Conservation (phyloP, 805 yeast species). For the Candida patagonica region DNA sequence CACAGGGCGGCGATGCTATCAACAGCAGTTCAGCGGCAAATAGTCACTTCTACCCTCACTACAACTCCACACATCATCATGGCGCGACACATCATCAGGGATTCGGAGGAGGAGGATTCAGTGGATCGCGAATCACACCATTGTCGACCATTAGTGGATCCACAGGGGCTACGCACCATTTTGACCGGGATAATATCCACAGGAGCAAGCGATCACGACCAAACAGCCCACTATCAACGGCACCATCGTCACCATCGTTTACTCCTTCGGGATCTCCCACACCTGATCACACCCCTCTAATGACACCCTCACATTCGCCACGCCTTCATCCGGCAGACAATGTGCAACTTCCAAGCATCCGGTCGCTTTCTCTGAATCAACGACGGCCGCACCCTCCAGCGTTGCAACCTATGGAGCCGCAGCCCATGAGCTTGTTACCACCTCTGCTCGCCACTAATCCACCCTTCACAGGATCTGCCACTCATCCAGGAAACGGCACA, state of each 20-base stretch:
- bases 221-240: constrained; percentile 34
- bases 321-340: constrained; percentile 31
- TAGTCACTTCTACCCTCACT: constrained; percentile 11
- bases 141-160: constrained; percentile 19
- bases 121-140: constrained; percentile 23
- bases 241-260: constrained; percentile 34
- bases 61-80: constrained; percentile 22
- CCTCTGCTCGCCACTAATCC: background rate
- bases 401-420: constrained; percentile 17
- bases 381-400: constrained; percentile 17
- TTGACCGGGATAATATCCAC: constrained; percentile 22
- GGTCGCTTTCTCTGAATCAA: constrained; percentile 22
- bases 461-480: background rate
- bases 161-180: constrained; percentile 7
- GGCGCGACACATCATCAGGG: constrained; percentile 16
- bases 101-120: constrained; percentile 8
- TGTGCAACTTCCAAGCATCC: constrained; percentile 30
- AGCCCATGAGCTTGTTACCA: constrained; percentile 2
- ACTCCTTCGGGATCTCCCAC: constrained; percentile 31
- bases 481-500: background rate
- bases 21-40: too few species aligned
- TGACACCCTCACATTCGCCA: constrained; percentile 39
- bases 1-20: constrained; percentile 9
- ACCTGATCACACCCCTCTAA: constrained; percentile 36
- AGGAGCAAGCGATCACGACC: constrained; percentile 33